These are phyloP conservation scores for Trypanosoma platydactyli DNA, from an alignment of 208 protist species.

Conservation along the genomic window DNA sequence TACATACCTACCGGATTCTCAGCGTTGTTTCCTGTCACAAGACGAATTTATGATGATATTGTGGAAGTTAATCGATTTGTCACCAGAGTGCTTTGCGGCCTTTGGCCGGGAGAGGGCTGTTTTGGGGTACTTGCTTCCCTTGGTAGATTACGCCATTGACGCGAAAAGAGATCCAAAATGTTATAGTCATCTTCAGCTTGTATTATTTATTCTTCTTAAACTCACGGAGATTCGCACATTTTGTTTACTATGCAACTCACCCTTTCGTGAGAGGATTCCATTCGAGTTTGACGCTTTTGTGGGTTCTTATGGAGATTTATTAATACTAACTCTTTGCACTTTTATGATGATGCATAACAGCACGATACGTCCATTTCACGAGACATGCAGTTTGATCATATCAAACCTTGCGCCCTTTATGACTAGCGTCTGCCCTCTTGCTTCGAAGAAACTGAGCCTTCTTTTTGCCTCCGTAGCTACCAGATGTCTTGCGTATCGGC, in stretches of 20 bases:
- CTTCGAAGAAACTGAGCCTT: slow-evolving; percentile 52
- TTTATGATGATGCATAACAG: slow-evolving; percentile 56
- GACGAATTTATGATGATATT: slow-evolving; percentile 86
- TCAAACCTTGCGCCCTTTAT: slow-evolving; percentile 88
- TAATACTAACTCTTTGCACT: slow-evolving; percentile 70
- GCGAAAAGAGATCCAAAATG: slow-evolving; percentile 41
- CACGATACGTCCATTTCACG: slow-evolving; percentile 45
- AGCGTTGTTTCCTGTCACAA: slow-evolving; percentile 49
- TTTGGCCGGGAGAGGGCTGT: slow-evolving; percentile 42
- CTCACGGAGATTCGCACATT: slow-evolving; percentile 77
- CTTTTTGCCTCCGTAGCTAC: slow-evolving; percentile 51
- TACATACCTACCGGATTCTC: slow-evolving; percentile 76
- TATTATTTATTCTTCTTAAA: slow-evolving; percentile 78
- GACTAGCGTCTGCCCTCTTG: slow-evolving; percentile 37
- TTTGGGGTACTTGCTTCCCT: slow-evolving; percentile 68
- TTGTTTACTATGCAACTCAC: slow-evolving; percentile 75
- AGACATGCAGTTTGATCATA: slow-evolving; percentile 73
- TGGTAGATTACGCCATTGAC: slow-evolving; percentile 76
- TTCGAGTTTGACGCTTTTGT: slow-evolving; percentile 50
- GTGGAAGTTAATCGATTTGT: slow-evolving; percentile 83
- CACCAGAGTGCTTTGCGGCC: slow-evolving; percentile 46
- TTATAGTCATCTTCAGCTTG: slow-evolving; percentile 69
- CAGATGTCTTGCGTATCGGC: slow-evolving; percentile 36
- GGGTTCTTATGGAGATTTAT: slow-evolving; percentile 77
- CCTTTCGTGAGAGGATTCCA: slow-evolving; percentile 45